phyloP scores from a whole-genome alignment of 169 alveolate species.

The Amoebophrya sp. region DNA sequence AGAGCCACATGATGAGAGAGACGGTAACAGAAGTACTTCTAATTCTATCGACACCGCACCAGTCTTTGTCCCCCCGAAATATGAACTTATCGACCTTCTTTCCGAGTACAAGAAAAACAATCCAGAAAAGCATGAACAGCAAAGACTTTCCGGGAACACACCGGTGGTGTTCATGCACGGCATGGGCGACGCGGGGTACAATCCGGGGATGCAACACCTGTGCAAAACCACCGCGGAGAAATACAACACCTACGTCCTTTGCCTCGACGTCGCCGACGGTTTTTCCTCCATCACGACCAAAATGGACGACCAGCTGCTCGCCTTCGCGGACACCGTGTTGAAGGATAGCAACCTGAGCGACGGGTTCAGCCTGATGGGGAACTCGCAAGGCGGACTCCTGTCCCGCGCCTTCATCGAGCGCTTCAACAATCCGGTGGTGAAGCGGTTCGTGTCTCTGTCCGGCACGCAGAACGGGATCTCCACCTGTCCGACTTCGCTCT shows the following conservation, averaged over 20 bases:
- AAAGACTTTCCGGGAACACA: no score
- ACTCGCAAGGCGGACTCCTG: not conserved
- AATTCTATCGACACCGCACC: no score
- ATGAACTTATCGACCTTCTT: no score
- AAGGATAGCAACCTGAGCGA: not conserved
- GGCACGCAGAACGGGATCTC: not conserved
- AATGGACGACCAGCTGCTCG: not conserved
- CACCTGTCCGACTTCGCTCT: not conserved
- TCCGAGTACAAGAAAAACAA: no score
- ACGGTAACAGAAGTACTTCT: no score
- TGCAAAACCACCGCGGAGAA: not conserved
- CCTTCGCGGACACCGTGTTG: not conserved
- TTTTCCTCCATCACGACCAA: not conserved
- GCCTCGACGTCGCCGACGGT: not conserved
- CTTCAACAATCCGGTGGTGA: not conserved
- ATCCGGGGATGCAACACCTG: not conserved
- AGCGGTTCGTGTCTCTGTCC: not conserved
- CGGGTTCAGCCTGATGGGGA: not conserved
- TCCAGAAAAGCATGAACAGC: no score
- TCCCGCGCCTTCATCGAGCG: not conserved
- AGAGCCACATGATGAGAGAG: no score
- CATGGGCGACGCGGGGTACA: not conserved
- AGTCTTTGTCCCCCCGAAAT: no score
- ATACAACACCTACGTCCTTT: not conserved
- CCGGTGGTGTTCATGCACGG: not conserved